These are phyloP conservation scores for Phyllostachys edulis DNA, from an alignment of 176 grass and related monocot genomes.

Conservation along the genomic window DNA sequence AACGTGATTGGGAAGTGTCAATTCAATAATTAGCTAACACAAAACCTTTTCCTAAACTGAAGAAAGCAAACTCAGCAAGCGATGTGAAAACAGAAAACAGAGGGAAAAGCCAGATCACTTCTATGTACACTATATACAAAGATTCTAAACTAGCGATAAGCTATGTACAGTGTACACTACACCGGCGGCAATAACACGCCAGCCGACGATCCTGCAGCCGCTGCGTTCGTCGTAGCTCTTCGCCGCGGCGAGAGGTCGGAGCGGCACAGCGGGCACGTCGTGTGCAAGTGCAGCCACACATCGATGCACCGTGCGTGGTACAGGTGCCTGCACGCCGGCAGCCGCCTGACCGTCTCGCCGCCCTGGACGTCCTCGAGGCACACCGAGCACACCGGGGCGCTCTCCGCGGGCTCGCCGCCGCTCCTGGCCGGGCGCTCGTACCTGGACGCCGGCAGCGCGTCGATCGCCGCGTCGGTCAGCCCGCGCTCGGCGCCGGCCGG, in stretches of 20 bases:
- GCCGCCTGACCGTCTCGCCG: constrained; percentile 35
- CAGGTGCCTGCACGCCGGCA: constrained; percentile 39
- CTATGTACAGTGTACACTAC: background rate
- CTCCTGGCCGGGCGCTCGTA: too few species aligned
- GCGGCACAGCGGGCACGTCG: constrained; percentile 36
- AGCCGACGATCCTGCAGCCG: background rate
- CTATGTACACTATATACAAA: too few species aligned
- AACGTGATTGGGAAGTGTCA: too few species aligned
- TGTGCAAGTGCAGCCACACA: constrained; percentile 48
- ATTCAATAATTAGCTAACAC: too few species aligned
- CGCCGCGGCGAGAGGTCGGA: constrained; percentile 24
- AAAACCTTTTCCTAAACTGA: too few species aligned
- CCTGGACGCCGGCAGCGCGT: too few species aligned
- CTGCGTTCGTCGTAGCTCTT: background rate
- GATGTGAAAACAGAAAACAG: too few species aligned
- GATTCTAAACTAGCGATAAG: too few species aligned
- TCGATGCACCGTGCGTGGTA: constrained; percentile 45
- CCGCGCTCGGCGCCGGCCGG: background rate
- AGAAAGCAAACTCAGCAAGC: too few species aligned
- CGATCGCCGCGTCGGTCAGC: too few species aligned
- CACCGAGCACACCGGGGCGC: background rate
- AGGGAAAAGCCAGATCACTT: too few species aligned
- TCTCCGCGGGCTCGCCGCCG: too few species aligned
- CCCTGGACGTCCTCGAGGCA: constrained; percentile 23
- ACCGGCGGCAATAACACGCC: background rate